Evolutionary conservation across 345 rosid genomes (phyloP), one percentile per base, ranked within the genome.

Genomic region (Boechera retrofracta): DNA sequence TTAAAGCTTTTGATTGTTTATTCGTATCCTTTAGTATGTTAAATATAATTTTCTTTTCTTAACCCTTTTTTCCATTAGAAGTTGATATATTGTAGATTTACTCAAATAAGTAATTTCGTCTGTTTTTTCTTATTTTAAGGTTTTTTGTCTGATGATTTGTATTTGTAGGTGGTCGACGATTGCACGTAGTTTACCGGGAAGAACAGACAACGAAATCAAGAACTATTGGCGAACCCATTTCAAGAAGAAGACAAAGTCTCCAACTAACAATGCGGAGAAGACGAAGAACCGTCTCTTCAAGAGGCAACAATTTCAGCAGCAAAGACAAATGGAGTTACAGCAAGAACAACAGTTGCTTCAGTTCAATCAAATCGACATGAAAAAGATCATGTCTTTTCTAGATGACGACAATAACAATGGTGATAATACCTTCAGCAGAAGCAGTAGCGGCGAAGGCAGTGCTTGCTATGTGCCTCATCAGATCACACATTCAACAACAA

Each of bases 191-290:
- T 84, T 93, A 83, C 98, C 98, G 0, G 98, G 98, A 64, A 86
- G 97, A 80, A 93, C 98, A 21, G 98, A 93, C 71, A 93, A 93
- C 51, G 98, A 91, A 60, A 93, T 93, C 69, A 93, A 93, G 83
- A 93, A 93, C 66, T 93, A 93, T 57, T 93, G 98, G 98, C 67
- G 98, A 79, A 93, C 98, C 67, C 98, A 91, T 83, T 93, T 93
- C 86, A 93, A 93, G 89, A 91, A 87, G 69, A 88, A 86, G 87
- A 68, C 83, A 62, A 91, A 91, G 64, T 62, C 82, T 41, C 80
- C 89, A 69, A 75, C 82, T 4, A 86, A 80, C 9, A 81, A 64
- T 73, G 83, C 86, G 0, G 87, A 83, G 3, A 87, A 86, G 83
- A 85, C 88, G 0, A 86, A 83, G 63, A 82, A 85, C 44, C 81